Evolutionary conservation across 1,139 yeast species (phyloP), one percentile per base, ranked within the genome.

Genomic region (Protomyces macrosporus): DNA sequence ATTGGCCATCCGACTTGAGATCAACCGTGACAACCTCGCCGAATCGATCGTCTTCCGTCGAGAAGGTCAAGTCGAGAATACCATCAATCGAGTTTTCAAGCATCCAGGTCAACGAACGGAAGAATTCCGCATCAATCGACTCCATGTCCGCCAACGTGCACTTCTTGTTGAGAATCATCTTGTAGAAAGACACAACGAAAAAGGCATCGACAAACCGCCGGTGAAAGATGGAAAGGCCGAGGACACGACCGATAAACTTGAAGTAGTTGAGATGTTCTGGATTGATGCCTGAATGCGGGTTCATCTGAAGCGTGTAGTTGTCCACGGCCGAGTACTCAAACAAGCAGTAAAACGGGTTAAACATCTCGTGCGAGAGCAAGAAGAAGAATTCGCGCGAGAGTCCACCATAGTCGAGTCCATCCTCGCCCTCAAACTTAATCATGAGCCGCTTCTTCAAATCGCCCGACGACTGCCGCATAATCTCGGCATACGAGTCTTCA

Each of bases 361-460:
- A 93, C 97, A 93, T 95, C 77, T 95, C 98, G 75, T 93, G 98
- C 1, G 98, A 91, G 69, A 93, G 81, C 73, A 91, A 81, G 78
- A 90, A 93, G 85, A 95, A 93, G 76, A 90, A 93, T 76, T 93
- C 99, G 79, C 98, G 84, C 36, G 97, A 90, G 69, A 93, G 98
- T 74, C 99, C 99, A 82, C 98, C 98, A 74, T 93, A 93, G 80
- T 93, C 99, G 71, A 95, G 82, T 76, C 98, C 99, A 80, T 93
- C 98, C 79, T 93, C 99, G 67, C 98, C 98, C 71, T 93, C 98
- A 72, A 95, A 93, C 75, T 93, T 91, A 75, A 93, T 95, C 98
- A 93, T 93, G 68, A 93, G 79, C 74, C 98, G 84, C 81, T 93
- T 95, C 82, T 93, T 95, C 77, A 93, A 83, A 74, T 93, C 99